Conservation (phyloP, 768 basidiomycete species). For the Lactifluus pinguis region DNA sequence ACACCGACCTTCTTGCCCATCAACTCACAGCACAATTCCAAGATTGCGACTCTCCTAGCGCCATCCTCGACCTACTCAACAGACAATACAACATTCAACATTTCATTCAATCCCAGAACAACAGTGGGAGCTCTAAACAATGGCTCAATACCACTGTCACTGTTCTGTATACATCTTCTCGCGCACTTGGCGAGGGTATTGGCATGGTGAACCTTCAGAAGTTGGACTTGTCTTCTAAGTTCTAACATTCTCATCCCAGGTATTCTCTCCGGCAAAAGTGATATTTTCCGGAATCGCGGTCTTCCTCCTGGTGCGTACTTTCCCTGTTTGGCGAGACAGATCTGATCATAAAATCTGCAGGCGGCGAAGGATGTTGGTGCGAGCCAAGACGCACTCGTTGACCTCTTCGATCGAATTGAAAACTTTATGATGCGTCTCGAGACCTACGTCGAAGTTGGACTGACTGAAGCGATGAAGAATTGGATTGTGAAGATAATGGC, state of each 20-base stretch:
- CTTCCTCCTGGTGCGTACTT: not conserved
- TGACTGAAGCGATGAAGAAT: not conserved
- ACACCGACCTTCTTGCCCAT: not conserved
- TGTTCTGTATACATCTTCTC: not conserved
- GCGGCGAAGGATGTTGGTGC: not conserved
- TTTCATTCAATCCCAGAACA: not conserved
- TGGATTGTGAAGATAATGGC: not conserved
- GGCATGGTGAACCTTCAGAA: not conserved
- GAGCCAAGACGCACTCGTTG: not conserved
- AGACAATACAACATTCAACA: not conserved
- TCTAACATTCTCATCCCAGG: not conserved
- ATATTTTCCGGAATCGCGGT: conserved; percentile 1
- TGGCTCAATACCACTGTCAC: not conserved
- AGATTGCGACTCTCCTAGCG: not conserved
- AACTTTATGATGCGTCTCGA: not conserved
- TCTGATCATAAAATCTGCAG: not conserved
- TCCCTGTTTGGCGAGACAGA: no score
- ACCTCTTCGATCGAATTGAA: not conserved
- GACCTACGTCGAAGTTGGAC: not conserved
- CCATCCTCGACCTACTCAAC: not conserved
- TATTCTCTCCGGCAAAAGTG: not conserved
- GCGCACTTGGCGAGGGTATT: not conserved
- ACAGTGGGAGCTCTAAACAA: not conserved
- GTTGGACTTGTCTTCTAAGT: not conserved
- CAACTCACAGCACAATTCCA: not conserved